A percentile compares a stretch with the other conserved stretches of the same genome.
phyloP scores from a whole-genome alignment of 2,329 filamentous ascomycete genomes.

The Pseudogymnoascus sp. region DNA sequence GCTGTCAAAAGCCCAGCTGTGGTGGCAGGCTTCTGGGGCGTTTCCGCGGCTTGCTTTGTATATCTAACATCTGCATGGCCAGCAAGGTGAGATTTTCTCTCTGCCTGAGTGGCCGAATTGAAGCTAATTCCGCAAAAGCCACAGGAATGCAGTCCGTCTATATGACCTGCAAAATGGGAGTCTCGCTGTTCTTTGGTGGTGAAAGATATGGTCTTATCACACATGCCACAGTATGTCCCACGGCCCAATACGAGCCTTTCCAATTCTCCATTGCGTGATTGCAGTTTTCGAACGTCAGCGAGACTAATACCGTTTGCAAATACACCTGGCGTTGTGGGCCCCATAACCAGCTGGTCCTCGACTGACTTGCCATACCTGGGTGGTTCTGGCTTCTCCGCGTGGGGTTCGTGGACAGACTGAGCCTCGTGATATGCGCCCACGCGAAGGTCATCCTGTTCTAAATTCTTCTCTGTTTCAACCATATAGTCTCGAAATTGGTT shows the following conservation, averaged over 20 bases:
- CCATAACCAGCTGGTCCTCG: background rate
- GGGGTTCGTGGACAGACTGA: background rate
- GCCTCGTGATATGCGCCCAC: background rate
- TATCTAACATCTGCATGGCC: background rate
- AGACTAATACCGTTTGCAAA: background rate
- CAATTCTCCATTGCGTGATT: background rate
- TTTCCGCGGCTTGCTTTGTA: background rate
- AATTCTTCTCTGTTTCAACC: background rate
- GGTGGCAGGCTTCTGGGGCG: background rate
- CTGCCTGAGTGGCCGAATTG: background rate
- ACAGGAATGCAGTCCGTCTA: background rate
- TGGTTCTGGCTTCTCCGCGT: background rate
- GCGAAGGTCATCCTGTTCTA: background rate
- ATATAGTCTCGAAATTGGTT: background rate
- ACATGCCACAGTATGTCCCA: background rate
- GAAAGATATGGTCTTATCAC: constrained; percentile 1
- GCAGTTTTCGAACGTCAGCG: background rate
- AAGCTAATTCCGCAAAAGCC: background rate
- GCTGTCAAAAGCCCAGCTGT: background rate
- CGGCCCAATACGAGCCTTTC: background rate
- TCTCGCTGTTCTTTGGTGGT: background rate
- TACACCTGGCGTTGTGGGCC: background rate
- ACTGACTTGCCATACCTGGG: constrained; percentile 2
- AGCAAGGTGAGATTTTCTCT: background rate
- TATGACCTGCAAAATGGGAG: background rate